phyloP scores from a whole-genome alignment of 2,329 filamentous ascomycete species.

The Grosmannia serpens region DNA sequence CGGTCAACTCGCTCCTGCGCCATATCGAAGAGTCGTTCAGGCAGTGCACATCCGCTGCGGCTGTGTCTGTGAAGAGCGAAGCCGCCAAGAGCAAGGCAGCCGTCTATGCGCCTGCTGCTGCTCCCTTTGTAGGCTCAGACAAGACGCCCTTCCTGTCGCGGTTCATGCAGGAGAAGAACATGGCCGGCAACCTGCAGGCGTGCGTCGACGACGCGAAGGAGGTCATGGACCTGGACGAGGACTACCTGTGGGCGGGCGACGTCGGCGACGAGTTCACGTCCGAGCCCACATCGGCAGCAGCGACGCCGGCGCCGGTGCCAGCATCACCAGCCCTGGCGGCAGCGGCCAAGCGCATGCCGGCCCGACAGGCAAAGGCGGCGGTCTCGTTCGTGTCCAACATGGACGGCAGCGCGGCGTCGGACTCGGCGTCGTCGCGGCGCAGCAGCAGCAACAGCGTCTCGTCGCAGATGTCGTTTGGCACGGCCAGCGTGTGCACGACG shows the following conservation, averaged over 20 bases:
- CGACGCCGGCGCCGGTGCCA: neutral
- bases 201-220: conserved; percentile 49
- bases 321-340: too few relatives aligned
- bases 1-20: conserved; percentile 36
- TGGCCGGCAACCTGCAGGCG: conserved; percentile 47
- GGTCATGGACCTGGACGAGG: conserved; percentile 35
- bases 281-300: neutral
- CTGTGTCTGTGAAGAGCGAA: neutral
- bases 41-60: conserved; percentile 31
- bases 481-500: conserved; percentile 23
- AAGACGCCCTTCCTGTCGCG: conserved; percentile 57
- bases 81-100: neutral
- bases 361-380: conserved; percentile 43
- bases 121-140: conserved; percentile 38
- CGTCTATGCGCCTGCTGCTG: conserved; percentile 4
- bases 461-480: conserved; percentile 27
- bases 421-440: conserved; percentile 25
- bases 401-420: conserved; percentile 1
- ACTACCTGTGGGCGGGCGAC: conserved; percentile 29
- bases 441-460: conserved; percentile 45
- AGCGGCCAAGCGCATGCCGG: conserved; percentile 45
- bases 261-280: conserved; percentile 41
- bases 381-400: conserved; percentile 22
- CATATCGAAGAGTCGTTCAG: conserved; percentile 44
- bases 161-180: conserved; percentile 49